Conservation (phyloP, 352 stramenopile species). For the Phytophthora sansomeana region DNA sequence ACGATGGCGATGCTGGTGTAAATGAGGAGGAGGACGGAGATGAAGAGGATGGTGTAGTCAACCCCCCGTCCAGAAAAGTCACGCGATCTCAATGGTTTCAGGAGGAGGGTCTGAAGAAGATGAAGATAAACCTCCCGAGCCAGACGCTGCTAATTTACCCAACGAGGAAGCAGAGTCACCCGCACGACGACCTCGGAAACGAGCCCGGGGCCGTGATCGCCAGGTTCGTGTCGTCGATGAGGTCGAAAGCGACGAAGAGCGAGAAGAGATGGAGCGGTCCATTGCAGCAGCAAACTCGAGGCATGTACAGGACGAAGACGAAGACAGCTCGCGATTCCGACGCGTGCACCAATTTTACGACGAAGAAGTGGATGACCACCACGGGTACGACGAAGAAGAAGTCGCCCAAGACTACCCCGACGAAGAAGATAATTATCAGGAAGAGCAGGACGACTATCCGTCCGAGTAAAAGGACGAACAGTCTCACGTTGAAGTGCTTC, state of each 20-base stretch:
- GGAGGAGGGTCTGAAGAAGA: conserved; percentile 36
- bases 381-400: conserved; percentile 29
- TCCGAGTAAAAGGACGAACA: conserved; percentile 2
- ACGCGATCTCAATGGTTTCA: conserved; percentile 39
- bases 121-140: conserved; percentile 10
- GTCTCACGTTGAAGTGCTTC: neutral
- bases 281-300: conserved; percentile 6
- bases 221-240: conserved; percentile 41
- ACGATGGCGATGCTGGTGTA: conserved; percentile 11
- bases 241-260: conserved; percentile 46
- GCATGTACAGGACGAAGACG: conserved; percentile 12
- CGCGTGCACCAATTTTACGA: conserved; percentile 26
- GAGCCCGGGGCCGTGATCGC: conserved; percentile 20
- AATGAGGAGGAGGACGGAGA: conserved; percentile 29
- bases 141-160: conserved; percentile 2
- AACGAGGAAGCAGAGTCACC: conserved; percentile 2
- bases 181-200: conserved; percentile 25
- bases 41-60: conserved; percentile 9
- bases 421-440: conserved; percentile 23
- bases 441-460: conserved; percentile 24
- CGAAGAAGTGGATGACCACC: conserved; percentile 37
- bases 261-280: conserved; percentile 33
- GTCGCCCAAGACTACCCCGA: conserved; percentile 28
- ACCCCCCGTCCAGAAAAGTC: conserved; percentile 17
- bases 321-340: conserved; percentile 21